Conservation (phyloP, 2,329 filamentous ascomycete genomes). For the Aschersonia sp. region DNA sequence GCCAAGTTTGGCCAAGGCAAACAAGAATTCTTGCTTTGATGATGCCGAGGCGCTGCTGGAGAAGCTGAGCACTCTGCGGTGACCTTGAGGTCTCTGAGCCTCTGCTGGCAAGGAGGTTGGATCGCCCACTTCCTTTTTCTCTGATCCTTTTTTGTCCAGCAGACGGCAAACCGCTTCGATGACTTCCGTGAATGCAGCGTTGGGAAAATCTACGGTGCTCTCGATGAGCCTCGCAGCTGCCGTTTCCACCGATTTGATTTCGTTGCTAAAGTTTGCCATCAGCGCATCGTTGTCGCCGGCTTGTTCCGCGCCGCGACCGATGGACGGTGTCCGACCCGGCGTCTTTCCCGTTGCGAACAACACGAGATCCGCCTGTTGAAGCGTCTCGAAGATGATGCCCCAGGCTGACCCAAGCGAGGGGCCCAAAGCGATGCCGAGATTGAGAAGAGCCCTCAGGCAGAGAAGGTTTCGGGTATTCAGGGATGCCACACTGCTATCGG, state of each 20-base stretch:
- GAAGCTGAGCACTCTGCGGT: conserved; percentile 32
- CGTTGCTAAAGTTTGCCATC: conserved; percentile 56
- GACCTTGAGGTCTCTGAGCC: conserved; percentile 21
- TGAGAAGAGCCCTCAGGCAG: conserved; percentile 81
- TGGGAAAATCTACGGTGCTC: conserved; percentile 82
- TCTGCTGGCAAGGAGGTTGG: conserved; percentile 10
- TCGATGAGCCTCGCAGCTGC: conserved; percentile 79
- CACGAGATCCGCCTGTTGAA: conserved; percentile 86
- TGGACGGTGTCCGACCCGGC: conserved; percentile 34
- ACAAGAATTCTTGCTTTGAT: conserved; percentile 46
- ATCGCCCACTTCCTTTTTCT: conserved; percentile 7
- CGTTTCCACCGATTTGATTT: conserved; percentile 78
- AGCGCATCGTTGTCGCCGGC: conserved; percentile 32
- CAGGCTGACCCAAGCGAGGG: conserved; percentile 76
- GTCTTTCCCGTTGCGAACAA: conserved; percentile 50
- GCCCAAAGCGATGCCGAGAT: conserved; percentile 84
- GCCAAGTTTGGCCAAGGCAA: conserved; percentile 59
- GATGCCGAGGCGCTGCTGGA: conserved; percentile 28
- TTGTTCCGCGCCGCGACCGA: conserved; percentile 29
- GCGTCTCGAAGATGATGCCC: conserved; percentile 79
- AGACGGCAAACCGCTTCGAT: conserved; percentile 62
- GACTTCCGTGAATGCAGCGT: conserved; percentile 64
- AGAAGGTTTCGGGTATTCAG: conserved; percentile 82
- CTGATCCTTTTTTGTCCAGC: conserved; percentile 29
- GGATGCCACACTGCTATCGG: conserved; percentile 37